Evolutionary conservation across 352 stramenopile genomes (phyloP), one percentile per base, ranked within the genome.

Genomic region (Phytopythium ostracodes): DNA sequence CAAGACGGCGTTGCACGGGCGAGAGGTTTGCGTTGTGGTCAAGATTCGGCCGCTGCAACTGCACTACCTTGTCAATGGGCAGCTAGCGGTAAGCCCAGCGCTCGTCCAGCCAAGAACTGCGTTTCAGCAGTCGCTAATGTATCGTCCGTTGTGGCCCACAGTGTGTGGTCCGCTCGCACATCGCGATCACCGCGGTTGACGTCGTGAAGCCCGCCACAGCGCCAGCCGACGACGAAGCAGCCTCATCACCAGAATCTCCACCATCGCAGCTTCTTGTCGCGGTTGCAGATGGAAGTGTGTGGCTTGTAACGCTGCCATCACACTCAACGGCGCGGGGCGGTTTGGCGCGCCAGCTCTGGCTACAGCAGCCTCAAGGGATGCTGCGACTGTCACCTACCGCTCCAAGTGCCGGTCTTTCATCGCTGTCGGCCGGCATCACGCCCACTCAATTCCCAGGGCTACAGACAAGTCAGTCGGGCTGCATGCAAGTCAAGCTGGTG

Each of bases 11-110:
- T 8, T 35, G 12, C 9, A 56, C 20, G 24, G 6, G 12, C 27
- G 25, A 20, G 47, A 62, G 17, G 5, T 72, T 14, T 67, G 42
- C 20, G 59, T 75, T 4, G 60, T 74, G 2, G 76, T 75, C 35
- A 86, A 87, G 65, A 66, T 87, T 27, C 75, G 77, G 7, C 58
- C 80, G 4, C 63, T 14, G 0, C 54, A 87, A 46, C 59, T 84
- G 54, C 82, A 91, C 50, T 79, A 72, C 49, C 59, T 91, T 20
- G 70, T 72, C 15, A 68, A 77, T 38, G 70, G 71, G 11, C 54
- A 66, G 15, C 52, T 89, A 27, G 71, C 70, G 73, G 80, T 89
- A 40, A 33, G 58, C 18, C 25, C 12, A 38, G 20, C 20, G 20
- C n/a, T 40, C 14, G 18, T 25, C 6, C 27, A 38, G 6, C 11